Evolutionary conservation across 805 yeast genomes (phyloP), one percentile per base, ranked within the genome.

Genomic region (Candida krabiensis): DNA sequence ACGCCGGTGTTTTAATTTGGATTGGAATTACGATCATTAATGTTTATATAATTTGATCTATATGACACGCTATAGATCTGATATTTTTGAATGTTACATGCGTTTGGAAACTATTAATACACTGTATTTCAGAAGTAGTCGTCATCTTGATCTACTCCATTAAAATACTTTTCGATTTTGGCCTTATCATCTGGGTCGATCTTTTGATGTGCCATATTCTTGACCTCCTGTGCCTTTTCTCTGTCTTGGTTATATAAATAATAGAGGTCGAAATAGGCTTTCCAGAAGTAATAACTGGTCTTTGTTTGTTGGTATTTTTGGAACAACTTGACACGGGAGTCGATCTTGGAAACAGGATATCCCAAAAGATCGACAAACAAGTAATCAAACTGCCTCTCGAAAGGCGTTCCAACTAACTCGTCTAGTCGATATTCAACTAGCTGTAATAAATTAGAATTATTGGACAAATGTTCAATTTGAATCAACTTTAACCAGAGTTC

Each of bases 401-500:
- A 50, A 16, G 32, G 28, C 2, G 60, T 46, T 5, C 49, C 50
- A n/a, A 28, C 29, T 23, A 54, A 47, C 22, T 51, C 58, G 11
- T 45, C 40, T 9, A 57, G 24, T 18, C 69, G 53, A 30, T 49
- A 44, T 14, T 50, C 47, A 7, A 67, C 46, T 29, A 72, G 41
- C 5, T 53, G 40, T 11, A 62, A 19, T 4, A 69, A 23, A 56
- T 54, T 16, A 42, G 56, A 23, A 50, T 60, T 35, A 21, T 53
- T 47, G 9, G 62, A 27, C 4, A 70, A 33, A 23, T 63, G 51
- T 45, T 75, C 79, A 25, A 77, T 38, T 40, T 64, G 64, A 5
- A 75, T 27, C 9, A 77, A 49, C 47, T 73, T 73, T 11, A 67
- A 58, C 42, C 69, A 67, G 5, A 68, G 46, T 15, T 66, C 66